Percentiles rank a stretch among this genome's conserved stretches.
phyloP scores from a whole-genome alignment of 306 rosid genomes.

The Sophora flavescens region DNA sequence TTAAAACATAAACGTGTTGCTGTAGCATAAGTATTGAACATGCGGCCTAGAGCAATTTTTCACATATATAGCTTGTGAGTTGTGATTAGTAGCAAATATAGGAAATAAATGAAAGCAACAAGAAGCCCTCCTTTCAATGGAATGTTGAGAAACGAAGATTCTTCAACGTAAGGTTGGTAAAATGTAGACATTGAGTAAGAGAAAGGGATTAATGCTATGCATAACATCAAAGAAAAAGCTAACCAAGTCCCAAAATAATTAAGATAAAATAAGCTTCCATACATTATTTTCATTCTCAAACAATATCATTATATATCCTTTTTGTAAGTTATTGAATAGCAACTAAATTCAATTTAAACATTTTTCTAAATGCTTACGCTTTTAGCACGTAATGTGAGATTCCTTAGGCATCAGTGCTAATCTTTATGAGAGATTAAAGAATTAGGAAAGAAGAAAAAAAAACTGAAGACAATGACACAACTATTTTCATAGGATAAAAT shows the following conservation, averaged over 20 bases:
- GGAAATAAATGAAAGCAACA: not conserved
- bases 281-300: not conserved
- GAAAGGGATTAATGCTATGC: no score
- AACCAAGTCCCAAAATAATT: not conserved
- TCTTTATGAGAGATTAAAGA: not conserved
- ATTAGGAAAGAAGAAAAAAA: not conserved
- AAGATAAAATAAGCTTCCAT: not conserved
- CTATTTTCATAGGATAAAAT: constrained; percentile 3
- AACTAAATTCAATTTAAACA: not conserved
- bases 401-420: not conserved
- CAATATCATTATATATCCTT: not conserved
- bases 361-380: not conserved
- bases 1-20: no score
- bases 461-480: not conserved
- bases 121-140: not conserved
- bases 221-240: not conserved
- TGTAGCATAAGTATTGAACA: no score
- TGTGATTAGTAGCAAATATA: not conserved
- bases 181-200: no score
- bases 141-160: no score
- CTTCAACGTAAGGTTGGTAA: no score
- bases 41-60: not conserved
- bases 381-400: not conserved
- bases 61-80: no score
- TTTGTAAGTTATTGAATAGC: not conserved